Conservation (phyloP, 1,139 yeast species). For the Hanseniaspora uvarum region DNA sequence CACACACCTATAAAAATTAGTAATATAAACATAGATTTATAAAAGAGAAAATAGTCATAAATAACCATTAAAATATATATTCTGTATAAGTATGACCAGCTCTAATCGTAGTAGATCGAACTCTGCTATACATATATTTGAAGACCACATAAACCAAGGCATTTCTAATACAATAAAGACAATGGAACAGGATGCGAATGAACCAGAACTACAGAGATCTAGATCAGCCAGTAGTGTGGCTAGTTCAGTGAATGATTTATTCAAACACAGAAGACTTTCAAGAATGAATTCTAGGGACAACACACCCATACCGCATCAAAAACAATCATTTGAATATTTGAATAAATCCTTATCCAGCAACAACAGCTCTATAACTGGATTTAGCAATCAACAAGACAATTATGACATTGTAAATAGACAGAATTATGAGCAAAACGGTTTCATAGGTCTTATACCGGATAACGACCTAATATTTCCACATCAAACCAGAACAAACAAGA, state of each 20-base stretch:
- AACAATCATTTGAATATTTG: background rate
- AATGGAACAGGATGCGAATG: background rate
- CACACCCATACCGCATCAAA: background rate
- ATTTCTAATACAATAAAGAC: constrained; percentile 6
- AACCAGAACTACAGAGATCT: background rate
- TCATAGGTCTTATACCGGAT: constrained; percentile 10
- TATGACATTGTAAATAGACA: background rate
- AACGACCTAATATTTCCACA: background rate
- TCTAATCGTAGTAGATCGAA: background rate
- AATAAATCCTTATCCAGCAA: background rate
- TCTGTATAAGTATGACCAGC: background rate
- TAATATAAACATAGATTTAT: no score
- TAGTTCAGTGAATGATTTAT: constrained; percentile 12
- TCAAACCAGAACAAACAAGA: background rate
- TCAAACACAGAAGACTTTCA: background rate
- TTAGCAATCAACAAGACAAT: background rate
- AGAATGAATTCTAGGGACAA: constrained; percentile 3
- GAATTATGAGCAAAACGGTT: background rate
- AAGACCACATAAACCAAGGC: constrained; percentile 10
- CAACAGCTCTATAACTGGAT: background rate
- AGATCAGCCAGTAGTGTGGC: constrained; percentile 15
- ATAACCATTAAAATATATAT: background rate
- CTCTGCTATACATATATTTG: constrained; percentile 9
- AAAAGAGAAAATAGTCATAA: background rate
- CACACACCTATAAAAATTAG: no score